phyloP scores from a whole-genome alignment of 2,329 filamentous ascomycete species.

The Xylaria sp. region DNA sequence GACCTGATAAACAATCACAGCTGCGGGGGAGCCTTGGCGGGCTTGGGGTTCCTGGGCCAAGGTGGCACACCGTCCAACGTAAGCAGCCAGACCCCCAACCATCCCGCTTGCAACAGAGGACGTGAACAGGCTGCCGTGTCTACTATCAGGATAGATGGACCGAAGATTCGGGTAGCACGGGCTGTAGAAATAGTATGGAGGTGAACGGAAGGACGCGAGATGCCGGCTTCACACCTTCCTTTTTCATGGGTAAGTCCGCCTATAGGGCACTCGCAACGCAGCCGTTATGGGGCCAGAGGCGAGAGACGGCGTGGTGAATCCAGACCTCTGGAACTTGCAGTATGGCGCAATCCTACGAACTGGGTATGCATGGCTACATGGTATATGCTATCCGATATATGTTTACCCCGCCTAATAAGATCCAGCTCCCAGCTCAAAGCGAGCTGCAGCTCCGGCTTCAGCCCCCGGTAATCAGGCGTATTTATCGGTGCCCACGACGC shows the following conservation, averaged over 20 bases:
- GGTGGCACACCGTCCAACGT: conserved; percentile 12
- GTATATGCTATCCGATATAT: conserved; percentile 22
- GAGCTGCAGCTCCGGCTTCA: conserved; percentile 1
- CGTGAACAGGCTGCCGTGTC: conserved; percentile 7
- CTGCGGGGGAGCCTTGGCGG: conserved; percentile 1
- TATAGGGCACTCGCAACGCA: no score
- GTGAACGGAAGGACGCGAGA: no score
- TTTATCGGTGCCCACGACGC: conserved; percentile 13
- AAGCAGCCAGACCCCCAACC: conserved; percentile 12
- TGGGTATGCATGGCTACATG: conserved; percentile 22
- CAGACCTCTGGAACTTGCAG: conserved; percentile 13
- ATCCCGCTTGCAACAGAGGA: conserved; percentile 7
- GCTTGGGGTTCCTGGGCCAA: conserved; percentile 10
- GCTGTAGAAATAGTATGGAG: no score
- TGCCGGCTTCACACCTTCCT: no score
- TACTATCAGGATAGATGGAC: no score
- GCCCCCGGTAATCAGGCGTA: conserved; percentile 1
- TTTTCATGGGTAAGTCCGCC: no score
- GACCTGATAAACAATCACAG: not conserved
- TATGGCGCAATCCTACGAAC: conserved; percentile 24
- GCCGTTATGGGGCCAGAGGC: no score
- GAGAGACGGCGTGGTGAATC: no score
- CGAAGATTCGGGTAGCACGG: no score
- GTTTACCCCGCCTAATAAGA: conserved; percentile 19
- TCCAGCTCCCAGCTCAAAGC: conserved; percentile 1